These are phyloP conservation scores for Plasmodium coatneyi DNA, from an alignment of 169 alveolate genomes.

Conservation along the genomic window DNA sequence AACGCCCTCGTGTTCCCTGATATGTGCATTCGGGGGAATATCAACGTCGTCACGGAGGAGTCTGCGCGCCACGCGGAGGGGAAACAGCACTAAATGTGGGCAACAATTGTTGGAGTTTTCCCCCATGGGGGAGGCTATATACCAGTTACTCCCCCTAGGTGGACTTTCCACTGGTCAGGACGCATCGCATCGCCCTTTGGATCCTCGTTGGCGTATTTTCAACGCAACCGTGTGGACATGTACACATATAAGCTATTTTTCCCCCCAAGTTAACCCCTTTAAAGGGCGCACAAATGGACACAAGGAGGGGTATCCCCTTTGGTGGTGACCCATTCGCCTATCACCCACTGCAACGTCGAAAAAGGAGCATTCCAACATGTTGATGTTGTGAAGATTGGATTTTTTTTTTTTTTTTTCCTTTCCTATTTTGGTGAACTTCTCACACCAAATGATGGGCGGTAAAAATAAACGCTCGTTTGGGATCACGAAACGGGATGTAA, in stretches of 20 bases:
- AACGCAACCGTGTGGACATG: not conserved
- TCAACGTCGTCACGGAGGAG: slow-evolving; percentile 54
- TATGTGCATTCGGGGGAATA: slow-evolving; percentile 63
- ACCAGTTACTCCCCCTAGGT: not conserved
- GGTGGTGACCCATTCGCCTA: not conserved
- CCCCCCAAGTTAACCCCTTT: not conserved
- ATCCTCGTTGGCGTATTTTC: not conserved
- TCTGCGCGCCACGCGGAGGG: slow-evolving; percentile 24
- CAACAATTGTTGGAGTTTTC: not conserved
- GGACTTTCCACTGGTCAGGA: not conserved
- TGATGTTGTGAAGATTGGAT: not conserved
- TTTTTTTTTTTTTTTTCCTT: no score
- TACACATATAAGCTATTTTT: not conserved
- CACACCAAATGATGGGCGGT: not conserved
- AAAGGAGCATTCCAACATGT: not conserved
- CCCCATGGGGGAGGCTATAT: not conserved
- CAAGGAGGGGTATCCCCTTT: not conserved
- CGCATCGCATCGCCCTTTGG: not conserved
- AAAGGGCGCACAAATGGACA: not conserved
- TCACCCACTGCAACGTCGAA: not conserved
- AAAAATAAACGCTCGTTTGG: not conserved
- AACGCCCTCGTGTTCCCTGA: slow-evolving; percentile 49
- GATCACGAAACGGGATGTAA: not conserved
- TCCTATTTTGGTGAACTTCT: not conserved
- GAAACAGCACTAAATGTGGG: not conserved